Evolutionary conservation across 1,139 yeast genomes (phyloP), one percentile per base, ranked within the genome.

Genomic region (Blastobotrys buckinghamii): DNA sequence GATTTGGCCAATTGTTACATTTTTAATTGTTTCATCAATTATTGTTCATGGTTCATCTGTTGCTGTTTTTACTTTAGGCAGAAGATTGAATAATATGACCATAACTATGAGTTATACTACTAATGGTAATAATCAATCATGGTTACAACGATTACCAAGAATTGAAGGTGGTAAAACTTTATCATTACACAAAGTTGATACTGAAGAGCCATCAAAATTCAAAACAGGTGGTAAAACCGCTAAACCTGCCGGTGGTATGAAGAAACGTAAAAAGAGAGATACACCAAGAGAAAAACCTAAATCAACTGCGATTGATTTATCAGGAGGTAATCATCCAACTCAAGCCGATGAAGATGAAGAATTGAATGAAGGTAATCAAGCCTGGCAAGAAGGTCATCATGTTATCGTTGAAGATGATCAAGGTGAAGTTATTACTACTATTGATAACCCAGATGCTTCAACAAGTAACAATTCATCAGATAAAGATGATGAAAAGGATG

Each of bases 11-110:
- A 76, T 88, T 8, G 87, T 85, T 1, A 82, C 92, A 39, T 92
- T 92, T 60, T 70, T 92, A 53, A 88, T 92, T 35, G 74, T 92
- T 10, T 78, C 95, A 0, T 89, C 97, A 2, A 92, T 92, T 59
- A 72, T 89, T 26, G 95, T 92, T 27, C 98, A 92, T 68, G 98
- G 98, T 13, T 90, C 97, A 0, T 89, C 97, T 0, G 96, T 92
- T 41, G 98, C 98, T 0, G 96, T 90, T 6, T 77, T 89, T 56
- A 82, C 94, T 4, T 74, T 92, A 46, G 97, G 97, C 47, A 85
- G 82, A 61, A 83, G 94, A 53, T 77, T 92, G 64, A 89, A 90
- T 69, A 82, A 95, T 53, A 84, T 92, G 84, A 88, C 96, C 6
- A 81, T 92, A 58, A 87, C 97, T 2, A 86, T 89, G 85, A 80